A percentile compares a stretch with the other conserved stretches of the same genome.
phyloP scores from a whole-genome alignment of 2,329 filamentous ascomycete species.

The Fusarium sp. region DNA sequence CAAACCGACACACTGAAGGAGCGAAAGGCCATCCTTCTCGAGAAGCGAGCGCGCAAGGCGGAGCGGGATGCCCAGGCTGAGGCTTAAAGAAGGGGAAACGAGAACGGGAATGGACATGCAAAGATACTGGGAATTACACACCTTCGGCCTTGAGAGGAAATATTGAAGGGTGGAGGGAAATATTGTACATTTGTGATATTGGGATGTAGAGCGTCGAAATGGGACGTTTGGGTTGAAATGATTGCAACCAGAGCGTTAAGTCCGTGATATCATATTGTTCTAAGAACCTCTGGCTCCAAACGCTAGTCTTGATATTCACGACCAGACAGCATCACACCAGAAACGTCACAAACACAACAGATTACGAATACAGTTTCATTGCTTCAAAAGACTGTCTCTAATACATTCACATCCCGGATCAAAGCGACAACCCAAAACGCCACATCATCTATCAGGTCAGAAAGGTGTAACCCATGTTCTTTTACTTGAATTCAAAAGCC shows the following conservation, averaged over 20 bases:
- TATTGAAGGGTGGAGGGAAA: slow-evolving; percentile 17
- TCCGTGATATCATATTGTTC: slow-evolving; percentile 18
- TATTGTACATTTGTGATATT: slow-evolving; percentile 46
- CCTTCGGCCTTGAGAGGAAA: slow-evolving; percentile 11
- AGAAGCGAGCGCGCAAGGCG: slow-evolving; percentile 83
- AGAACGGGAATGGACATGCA: slow-evolving; percentile 10
- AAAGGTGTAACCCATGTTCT: slow-evolving; percentile 23
- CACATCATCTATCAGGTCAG: slow-evolving; percentile 33
- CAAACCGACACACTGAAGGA: slow-evolving; percentile 82
- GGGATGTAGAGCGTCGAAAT: slow-evolving; percentile 46
- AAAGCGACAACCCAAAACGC: slow-evolving; percentile 20
- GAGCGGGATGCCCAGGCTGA: slow-evolving; percentile 53
- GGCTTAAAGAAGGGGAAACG: slow-evolving; percentile 34
- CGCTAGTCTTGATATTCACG: not conserved
- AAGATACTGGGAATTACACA: slow-evolving; percentile 27
- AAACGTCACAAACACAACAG: not conserved
- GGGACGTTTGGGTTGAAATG: slow-evolving; percentile 42
- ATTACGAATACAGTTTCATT: slow-evolving; percentile 15
- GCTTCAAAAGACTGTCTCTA: slow-evolving; percentile 21
- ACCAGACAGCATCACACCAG: not conserved
- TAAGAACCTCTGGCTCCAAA: not conserved
- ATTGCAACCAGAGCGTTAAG: slow-evolving; percentile 21
- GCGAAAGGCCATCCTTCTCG: slow-evolving; percentile 82
- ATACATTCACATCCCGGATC: slow-evolving; percentile 20
- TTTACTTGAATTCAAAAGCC: slow-evolving; percentile 37